phyloP scores from a whole-genome alignment of 805 yeast genomes.

The Dipodascopsis uninucleata region DNA sequence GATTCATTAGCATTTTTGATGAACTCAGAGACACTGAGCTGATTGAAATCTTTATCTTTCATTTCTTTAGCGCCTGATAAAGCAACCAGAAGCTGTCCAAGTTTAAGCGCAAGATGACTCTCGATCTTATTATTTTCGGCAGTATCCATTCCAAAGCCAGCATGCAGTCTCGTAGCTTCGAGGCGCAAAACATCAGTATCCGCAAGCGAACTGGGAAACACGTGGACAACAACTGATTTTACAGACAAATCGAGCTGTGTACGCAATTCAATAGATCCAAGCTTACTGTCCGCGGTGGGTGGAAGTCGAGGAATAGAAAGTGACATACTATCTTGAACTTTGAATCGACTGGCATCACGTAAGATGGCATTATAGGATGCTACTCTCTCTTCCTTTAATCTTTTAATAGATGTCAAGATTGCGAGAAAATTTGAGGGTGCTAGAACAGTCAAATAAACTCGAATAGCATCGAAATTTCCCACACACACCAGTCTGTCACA shows the following conservation, averaged over 20 bases:
- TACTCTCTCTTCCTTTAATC: constrained; percentile 70
- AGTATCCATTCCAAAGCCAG: constrained; percentile 33
- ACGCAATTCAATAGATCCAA: constrained; percentile 40
- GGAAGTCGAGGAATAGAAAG: neutral
- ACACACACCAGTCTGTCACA: constrained; percentile 49
- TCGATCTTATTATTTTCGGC: constrained; percentile 39
- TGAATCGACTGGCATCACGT: constrained; percentile 49
- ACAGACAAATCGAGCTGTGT: constrained; percentile 65
- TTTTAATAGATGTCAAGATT: constrained; percentile 61
- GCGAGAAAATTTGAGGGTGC: constrained; percentile 81
- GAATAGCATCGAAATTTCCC: constrained; percentile 45
- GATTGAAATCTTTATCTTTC: constrained; percentile 46
- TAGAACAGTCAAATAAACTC: constrained; percentile 71
- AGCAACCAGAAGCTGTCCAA: constrained; percentile 63
- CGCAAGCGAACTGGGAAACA: constrained; percentile 77
- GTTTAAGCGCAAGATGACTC: constrained; percentile 56
- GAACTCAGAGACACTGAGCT: constrained; percentile 52
- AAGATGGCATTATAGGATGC: constrained; percentile 73
- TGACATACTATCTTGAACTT: constrained; percentile 33
- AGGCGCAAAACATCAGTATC: constrained; percentile 71
- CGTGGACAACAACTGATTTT: constrained; percentile 52
- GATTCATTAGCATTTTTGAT: constrained; percentile 54
- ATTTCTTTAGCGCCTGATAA: constrained; percentile 55
- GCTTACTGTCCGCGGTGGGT: neutral
- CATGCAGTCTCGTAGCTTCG: constrained; percentile 31